Conservation (phyloP, 2,329 filamentous ascomycete genomes). For the Alternaria alternata region DNA sequence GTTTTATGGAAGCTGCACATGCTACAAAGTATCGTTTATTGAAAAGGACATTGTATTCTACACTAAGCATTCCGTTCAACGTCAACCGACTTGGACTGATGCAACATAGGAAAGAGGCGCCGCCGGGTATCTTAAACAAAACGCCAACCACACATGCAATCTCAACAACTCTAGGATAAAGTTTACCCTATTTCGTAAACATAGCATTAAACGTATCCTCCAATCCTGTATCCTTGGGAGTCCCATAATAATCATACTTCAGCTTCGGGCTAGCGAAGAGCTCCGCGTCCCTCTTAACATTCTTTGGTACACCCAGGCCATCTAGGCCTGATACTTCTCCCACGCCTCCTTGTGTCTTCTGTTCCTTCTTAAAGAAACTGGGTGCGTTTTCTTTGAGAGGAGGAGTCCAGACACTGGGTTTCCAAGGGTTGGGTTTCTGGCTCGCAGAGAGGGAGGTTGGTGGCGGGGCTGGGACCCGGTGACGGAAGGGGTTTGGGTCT, state of each 20-base stretch:
- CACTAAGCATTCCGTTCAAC: background rate
- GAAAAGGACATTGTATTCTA: background rate
- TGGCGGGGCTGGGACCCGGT: constrained; percentile 74
- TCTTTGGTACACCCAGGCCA: constrained; percentile 36
- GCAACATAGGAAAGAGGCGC: constrained; percentile 7
- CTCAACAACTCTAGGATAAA: background rate
- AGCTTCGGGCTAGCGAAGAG: constrained; percentile 44
- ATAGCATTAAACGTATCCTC: constrained; percentile 44
- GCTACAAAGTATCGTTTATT: background rate
- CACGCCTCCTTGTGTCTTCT: constrained; percentile 22
- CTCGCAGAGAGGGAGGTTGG: constrained; percentile 60
- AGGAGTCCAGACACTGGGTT: constrained; percentile 54
- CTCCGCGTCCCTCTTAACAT: constrained; percentile 39
- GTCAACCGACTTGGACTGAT: constrained; percentile 7
- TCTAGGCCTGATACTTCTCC: constrained; percentile 27
- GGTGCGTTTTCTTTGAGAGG: constrained; percentile 61
- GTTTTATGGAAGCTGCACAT: background rate
- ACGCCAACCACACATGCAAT: constrained; percentile 15
- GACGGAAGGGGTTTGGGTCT: constrained; percentile 69
- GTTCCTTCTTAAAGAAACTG: constrained; percentile 60
- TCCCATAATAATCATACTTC: constrained; percentile 44
- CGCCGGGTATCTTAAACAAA: constrained; percentile 30
- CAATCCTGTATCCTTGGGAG: constrained; percentile 42
- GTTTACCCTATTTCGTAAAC: constrained; percentile 35
- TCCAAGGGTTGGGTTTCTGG: constrained; percentile 68